Base-by-base conservation (phyloP, 2,329 filamentous ascomycete genomes). In the Cercospora janseana region DNA sequence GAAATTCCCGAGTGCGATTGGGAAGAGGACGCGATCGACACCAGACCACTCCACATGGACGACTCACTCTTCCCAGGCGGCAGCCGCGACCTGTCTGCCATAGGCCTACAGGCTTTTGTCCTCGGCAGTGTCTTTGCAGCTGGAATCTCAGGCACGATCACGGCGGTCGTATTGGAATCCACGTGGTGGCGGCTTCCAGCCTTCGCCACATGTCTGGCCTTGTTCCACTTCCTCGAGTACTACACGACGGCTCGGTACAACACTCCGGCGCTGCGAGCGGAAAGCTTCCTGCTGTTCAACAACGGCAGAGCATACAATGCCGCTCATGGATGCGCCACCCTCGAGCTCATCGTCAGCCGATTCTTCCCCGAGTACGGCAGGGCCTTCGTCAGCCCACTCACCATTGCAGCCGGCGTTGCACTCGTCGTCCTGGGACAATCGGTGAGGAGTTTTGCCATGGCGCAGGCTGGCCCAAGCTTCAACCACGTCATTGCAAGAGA, bases 191-290 rank as follows among this genome's bases (percentile, higher is more conserved):
- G 82, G 16, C 67, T 80, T 1, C 75, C 77, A 6, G 75, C 79
- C 67, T 92, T 92, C 72, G 64, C 86, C 40, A 73, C 44, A 75
- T 82, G 10, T 83, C 97, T 40, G 79, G 85, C 20, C 62, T 15
- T 86, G 23, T 97, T 97, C 73, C 93, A 98, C 75, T 97, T 95
- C 72, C 83, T 97, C 69, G 93, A 98, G 72, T 98, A 91, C 76
- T 95, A 84, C 78, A 88, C 85, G 24, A 96, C 92, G 0, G 91
- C 92, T 6, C 75, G 78, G 48, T 88, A 87, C 72, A 97, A 97
- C 70, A 88, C 88, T 0, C 77, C 79, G 12, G 77, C 82, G 44
- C 88, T 88, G 15, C 80, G 78, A 18, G 75, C 91, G 15, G 79
- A 80, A 46, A 86, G 88, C 27, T 98, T 94, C 68, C 80, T 98